Evolutionary conservation across 2,329 filamentous ascomycete species (phyloP).

Genomic region (Cladosporium austrohemisphaericum): DNA sequence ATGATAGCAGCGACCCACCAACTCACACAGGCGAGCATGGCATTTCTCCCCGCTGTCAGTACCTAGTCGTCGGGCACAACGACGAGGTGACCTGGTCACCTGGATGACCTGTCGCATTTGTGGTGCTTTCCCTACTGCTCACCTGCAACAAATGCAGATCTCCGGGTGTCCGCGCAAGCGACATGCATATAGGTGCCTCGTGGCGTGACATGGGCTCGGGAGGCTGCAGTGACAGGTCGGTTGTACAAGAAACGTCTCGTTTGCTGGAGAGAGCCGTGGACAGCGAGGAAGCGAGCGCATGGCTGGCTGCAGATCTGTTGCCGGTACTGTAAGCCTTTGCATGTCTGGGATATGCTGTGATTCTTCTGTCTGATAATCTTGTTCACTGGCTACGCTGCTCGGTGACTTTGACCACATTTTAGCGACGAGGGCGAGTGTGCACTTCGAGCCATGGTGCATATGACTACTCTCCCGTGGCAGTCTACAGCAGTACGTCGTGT

Average conservation of each 20-base stretch:
- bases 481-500: too few relatives aligned
- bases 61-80: too few relatives aligned
- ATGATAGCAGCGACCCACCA: too few relatives aligned
- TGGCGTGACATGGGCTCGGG: conserved; percentile 3
- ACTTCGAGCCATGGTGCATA: too few relatives aligned
- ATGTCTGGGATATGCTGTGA: not conserved
- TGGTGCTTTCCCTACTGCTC: not conserved
- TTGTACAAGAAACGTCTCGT: not conserved
- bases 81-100: too few relatives aligned
- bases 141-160: not conserved
- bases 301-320: not conserved
- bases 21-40: too few relatives aligned
- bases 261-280: not conserved
- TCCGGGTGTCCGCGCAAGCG: conserved; percentile 9
- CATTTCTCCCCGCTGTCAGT: too few relatives aligned
- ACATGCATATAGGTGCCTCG: not conserved
- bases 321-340: not conserved
- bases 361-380: too few relatives aligned
- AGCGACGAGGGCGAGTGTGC: too few relatives aligned
- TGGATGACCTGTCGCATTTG: not conserved
- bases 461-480: not conserved
- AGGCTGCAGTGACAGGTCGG: conserved; percentile 11
- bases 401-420: too few relatives aligned
- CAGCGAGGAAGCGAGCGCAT: not conserved
- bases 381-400: too few relatives aligned